Evolutionary conservation across 495 filamentous ascomycete species (phyloP).

Genomic region (Trichoderma asperelloides): DNA sequence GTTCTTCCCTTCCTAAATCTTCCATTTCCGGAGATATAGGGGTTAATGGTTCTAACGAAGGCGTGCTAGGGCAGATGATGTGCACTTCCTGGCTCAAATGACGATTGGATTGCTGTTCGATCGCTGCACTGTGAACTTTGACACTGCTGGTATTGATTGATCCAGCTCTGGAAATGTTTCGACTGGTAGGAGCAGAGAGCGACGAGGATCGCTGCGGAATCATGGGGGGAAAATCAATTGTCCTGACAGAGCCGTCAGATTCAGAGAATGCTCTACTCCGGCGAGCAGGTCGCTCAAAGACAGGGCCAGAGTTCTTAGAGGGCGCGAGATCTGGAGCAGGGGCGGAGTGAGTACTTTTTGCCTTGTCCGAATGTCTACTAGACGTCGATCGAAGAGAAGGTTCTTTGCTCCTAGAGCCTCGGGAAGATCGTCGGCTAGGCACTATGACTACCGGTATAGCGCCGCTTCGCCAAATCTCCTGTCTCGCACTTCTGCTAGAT

Average conservation of each 20-base stretch:
- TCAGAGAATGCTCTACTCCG: slow-evolving; percentile 37
- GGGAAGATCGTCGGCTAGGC: slow-evolving; percentile 57
- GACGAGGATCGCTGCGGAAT: slow-evolving; percentile 56
- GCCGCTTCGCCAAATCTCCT: slow-evolving; percentile 45
- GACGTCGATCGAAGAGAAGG: slow-evolving; percentile 46
- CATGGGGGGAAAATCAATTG: slow-evolving; percentile 49
- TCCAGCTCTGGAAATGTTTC: slow-evolving; percentile 53
- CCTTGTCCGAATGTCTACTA: slow-evolving; percentile 39
- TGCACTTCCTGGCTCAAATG: slow-evolving; percentile 14
- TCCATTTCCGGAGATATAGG: not conserved
- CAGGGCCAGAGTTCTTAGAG: slow-evolving; percentile 23
- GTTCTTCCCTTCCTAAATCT: slow-evolving; percentile 16
- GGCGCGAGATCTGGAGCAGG: slow-evolving; percentile 25
- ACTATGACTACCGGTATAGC: slow-evolving; percentile 64
- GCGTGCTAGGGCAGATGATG: not conserved
- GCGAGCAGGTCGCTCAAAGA: slow-evolving; percentile 25
- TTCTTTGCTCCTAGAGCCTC: slow-evolving; percentile 39
- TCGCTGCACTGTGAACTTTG: slow-evolving; percentile 44
- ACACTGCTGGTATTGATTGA: slow-evolving; percentile 61
- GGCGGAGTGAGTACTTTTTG: slow-evolving; percentile 34
- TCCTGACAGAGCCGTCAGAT: slow-evolving; percentile 41
- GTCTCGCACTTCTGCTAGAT: slow-evolving; percentile 43
- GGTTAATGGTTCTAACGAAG: not conserved
- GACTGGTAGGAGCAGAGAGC: slow-evolving; percentile 62
- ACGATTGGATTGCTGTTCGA: slow-evolving; percentile 25